Conservation (phyloP, 352 stramenopile species). For the Globisporangium spinosum region DNA sequence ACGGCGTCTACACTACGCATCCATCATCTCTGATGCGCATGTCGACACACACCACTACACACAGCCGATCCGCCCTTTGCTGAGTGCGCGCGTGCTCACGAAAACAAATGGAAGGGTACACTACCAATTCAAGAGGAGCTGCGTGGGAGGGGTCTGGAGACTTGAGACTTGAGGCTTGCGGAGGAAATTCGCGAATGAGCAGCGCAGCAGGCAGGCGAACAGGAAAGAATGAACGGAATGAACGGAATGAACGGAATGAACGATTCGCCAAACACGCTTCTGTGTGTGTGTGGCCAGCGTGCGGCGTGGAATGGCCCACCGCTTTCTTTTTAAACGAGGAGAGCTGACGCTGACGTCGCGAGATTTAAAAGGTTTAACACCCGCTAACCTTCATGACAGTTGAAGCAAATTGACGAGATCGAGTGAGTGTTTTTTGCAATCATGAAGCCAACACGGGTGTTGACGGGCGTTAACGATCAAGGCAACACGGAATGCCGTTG, state of each 20-base stretch:
- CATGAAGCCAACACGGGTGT: neutral
- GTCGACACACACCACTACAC: neutral
- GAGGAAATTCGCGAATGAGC: slow-evolving; percentile 16
- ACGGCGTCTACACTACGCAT: neutral
- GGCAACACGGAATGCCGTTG: neutral
- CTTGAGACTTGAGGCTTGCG: slow-evolving; percentile 18
- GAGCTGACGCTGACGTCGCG: neutral
- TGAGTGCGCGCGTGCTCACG: neutral
- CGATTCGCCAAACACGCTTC: neutral
- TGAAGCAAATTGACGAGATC: neutral
- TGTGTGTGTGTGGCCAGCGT: neutral
- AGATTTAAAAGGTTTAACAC: neutral
- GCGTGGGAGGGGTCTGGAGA: neutral
- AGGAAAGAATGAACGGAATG: neutral
- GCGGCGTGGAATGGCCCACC: neutral
- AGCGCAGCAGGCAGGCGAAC: no score
- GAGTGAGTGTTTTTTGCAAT: neutral
- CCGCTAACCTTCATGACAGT: neutral
- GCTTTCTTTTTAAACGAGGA: neutral
- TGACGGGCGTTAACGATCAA: neutral
- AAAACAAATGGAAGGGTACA: slow-evolving; percentile 8
- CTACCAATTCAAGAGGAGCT: slow-evolving; percentile 15
- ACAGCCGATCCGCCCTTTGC: neutral
- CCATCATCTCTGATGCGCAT: neutral
- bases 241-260: neutral